A percentile compares a stretch with the other conserved stretches of the same genome.
phyloP scores from a whole-genome alignment of 495 filamentous ascomycete species.

The Neurospora discreta region DNA sequence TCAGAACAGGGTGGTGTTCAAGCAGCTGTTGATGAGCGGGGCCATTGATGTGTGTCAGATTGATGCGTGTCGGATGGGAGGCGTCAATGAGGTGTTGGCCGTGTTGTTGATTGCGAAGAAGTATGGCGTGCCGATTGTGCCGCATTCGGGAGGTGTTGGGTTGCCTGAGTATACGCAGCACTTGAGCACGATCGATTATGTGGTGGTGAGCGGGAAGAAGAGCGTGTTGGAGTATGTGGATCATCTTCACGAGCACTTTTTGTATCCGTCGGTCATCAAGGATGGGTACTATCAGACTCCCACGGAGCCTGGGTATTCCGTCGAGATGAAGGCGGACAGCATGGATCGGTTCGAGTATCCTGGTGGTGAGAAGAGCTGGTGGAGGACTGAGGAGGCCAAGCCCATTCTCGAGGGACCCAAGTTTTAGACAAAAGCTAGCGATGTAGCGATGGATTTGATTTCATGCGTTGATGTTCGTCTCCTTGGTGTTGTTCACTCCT shows the following conservation, averaged over 20 bases:
- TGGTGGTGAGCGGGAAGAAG: slow-evolving; percentile 71
- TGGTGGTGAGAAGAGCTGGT: slow-evolving; percentile 72
- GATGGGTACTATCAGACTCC: slow-evolving; percentile 87
- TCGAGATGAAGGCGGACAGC: slow-evolving; percentile 84
- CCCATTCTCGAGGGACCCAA: slow-evolving; percentile 50
- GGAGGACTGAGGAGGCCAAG: slow-evolving; percentile 60
- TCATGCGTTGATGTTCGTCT: background rate
- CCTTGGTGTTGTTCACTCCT: background rate
- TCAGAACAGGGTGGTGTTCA: slow-evolving; percentile 90
- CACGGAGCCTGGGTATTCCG: slow-evolving; percentile 70
- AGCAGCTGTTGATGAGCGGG: slow-evolving; percentile 69
- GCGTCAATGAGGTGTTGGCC: slow-evolving; percentile 85
- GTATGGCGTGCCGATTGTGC: slow-evolving; percentile 72
- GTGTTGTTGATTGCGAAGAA: slow-evolving; percentile 89
- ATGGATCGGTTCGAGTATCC: slow-evolving; percentile 71
- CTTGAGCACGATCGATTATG: slow-evolving; percentile 87
- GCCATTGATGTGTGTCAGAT: slow-evolving; percentile 85
- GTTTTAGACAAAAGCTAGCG: slow-evolving; percentile 18
- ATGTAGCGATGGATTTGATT: background rate
- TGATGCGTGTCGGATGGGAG: slow-evolving; percentile 84
- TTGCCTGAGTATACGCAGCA: slow-evolving; percentile 93
- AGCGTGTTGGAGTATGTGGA: slow-evolving; percentile 86
- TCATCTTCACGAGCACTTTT: slow-evolving; percentile 87
- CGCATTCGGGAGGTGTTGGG: slow-evolving; percentile 82
- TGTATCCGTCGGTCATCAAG: slow-evolving; percentile 66